phyloP scores from a whole-genome alignment of 179 eudicot genomes.

The Sideroxylon spinosum region DNA sequence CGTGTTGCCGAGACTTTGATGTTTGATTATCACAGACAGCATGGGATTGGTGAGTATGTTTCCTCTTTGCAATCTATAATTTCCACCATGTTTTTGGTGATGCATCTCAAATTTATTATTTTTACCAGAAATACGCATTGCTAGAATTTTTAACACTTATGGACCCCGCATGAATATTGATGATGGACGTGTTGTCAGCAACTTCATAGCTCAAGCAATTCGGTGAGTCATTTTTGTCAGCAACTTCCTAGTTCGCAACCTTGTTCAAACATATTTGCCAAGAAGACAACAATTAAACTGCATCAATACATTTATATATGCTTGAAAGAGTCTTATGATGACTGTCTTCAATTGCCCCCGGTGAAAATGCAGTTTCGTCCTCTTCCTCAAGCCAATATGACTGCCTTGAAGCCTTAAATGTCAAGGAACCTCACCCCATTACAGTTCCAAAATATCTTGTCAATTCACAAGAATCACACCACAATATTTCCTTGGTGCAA shows the following conservation, averaged over 20 bases:
- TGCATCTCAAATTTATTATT: slow-evolving; percentile 7
- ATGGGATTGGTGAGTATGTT: slow-evolving; percentile 65
- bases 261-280: neutral
- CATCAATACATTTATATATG: neutral
- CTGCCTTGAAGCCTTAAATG: too few species aligned
- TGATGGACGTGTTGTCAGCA: slow-evolving; percentile 98
- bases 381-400: too few species aligned
- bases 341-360: neutral
- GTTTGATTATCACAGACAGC: slow-evolving; percentile 98
- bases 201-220: slow-evolving; percentile 95
- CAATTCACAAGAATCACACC: too few species aligned
- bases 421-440: too few species aligned
- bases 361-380: neutral
- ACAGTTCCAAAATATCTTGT: too few species aligned
- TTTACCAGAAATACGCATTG: slow-evolving; percentile 85
- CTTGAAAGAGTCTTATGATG: neutral
- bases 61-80: neutral
- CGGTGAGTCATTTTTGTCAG: slow-evolving; percentile 45
- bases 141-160: slow-evolving; percentile 94
- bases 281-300: neutral
- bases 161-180: slow-evolving; percentile 99
- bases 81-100: neutral
- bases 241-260: neutral
- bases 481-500: too few species aligned
- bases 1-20: slow-evolving; percentile 97